Evolutionary conservation across 345 rosid species (phyloP).

Genomic region (Salix koriyanagi): DNA sequence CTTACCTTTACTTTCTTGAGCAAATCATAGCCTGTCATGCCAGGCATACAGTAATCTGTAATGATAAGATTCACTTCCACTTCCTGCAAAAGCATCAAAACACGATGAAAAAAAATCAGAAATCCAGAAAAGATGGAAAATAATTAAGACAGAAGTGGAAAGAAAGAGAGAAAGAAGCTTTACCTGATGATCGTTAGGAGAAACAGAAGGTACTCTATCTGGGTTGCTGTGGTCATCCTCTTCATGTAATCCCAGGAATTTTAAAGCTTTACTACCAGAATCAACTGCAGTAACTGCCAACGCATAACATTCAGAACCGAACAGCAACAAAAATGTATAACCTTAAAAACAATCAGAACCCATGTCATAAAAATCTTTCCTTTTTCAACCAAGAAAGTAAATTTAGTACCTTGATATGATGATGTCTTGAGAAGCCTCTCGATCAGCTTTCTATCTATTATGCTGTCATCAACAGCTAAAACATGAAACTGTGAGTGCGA

Average conservation of each 20-base stretch:
- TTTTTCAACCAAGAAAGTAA: background rate
- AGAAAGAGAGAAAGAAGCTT: background rate
- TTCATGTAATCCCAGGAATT: slow-evolving; percentile 57
- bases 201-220: slow-evolving; percentile 19
- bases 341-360: background rate
- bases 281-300: slow-evolving; percentile 68
- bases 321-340: background rate
- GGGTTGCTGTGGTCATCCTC: slow-evolving; percentile 31
- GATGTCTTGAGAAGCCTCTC: slow-evolving; percentile 48
- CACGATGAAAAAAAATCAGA: background rate
- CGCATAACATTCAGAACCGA: background rate
- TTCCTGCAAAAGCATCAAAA: slow-evolving; percentile 31
- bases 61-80: slow-evolving; percentile 58
- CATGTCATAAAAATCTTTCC: background rate
- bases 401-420: slow-evolving; percentile 40
- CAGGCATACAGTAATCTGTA: slow-evolving; percentile 83
- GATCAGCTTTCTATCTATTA: slow-evolving; percentile 44
- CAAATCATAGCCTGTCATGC: slow-evolving; percentile 82
- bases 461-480: slow-evolving; percentile 49
- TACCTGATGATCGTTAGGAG: slow-evolving; percentile 40
- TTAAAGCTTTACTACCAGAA: slow-evolving; percentile 65
- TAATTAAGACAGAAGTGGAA: background rate
- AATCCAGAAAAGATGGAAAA: slow-evolving; percentile 1
- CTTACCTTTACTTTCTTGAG: slow-evolving; percentile 68
- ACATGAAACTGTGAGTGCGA: slow-evolving; percentile 36